Evolutionary conservation across 768 basidiomycete genomes (phyloP), one percentile per base, ranked within the genome.

Genomic region (Russula sp.): DNA sequence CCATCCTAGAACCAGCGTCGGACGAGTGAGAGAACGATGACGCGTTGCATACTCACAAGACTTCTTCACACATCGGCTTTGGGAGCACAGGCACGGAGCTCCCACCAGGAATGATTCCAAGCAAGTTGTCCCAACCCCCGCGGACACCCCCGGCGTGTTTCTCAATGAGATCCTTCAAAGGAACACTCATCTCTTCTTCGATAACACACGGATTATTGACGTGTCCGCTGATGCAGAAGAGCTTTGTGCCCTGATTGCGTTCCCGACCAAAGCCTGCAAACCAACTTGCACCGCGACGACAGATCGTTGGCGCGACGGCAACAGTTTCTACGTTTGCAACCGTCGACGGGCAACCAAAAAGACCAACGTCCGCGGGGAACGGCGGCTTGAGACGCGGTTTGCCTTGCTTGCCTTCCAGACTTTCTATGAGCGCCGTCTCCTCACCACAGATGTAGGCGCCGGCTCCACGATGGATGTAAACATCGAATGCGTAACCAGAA

Each of bases 291-390:
- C 96, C 95, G 34, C 96, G 84, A 52, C 96, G 81, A 72, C 91
- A 92, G 68, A 99, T 98, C 1, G 96, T 98, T 1, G 96, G 96
- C 0, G 96, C 94, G 34, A 98, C 96, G 20, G 95, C 91, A 60
- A 99, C 94, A 9, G 96, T 99, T 80, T 99, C 96, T 50, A 99
- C 96, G 72, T 98, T 98, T 50, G 96, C 95, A 40, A 99, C 96
- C 7, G 96, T 98, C 1, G 94, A 90, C 0, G 96, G 96, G 75
- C 94, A 97, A 0, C 96, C 96, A 72, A 99, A 99, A 57, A 98
- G 81, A 57, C 96, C 96, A 52, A 98, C 96, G 67, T 98, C 96
- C 60, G 96, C 96, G 4, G 96, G 96, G 86, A 98, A 99, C 48
- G 96, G 96, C 4, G 96, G 96, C 80, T 99, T 99, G 68, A 99